These are phyloP conservation scores for Epichloe sylvatica DNA, from an alignment of 2,329 filamentous ascomycete species.

Conservation along the genomic window DNA sequence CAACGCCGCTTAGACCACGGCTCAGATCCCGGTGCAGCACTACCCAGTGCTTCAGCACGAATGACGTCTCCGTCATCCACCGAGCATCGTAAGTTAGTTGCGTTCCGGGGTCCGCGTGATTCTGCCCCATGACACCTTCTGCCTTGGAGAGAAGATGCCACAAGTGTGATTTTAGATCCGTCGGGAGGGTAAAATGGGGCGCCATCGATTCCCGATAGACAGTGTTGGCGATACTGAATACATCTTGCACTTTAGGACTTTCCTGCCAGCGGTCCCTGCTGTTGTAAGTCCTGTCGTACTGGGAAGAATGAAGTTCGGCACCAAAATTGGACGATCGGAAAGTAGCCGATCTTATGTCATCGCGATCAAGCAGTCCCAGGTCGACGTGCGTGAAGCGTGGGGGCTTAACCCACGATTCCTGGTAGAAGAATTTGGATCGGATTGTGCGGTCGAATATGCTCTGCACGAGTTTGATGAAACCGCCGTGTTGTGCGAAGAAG, in stretches of 20 bases:
- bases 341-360: conserved; percentile 6
- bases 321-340: conserved; percentile 9
- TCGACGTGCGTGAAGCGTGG: background rate
- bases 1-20: background rate
- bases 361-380: conserved; percentile 6
- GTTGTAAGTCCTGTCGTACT: conserved; percentile 6
- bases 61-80: background rate
- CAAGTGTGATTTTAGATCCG: background rate
- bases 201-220: background rate
- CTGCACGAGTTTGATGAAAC: conserved; percentile 17
- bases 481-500: conserved; percentile 30
- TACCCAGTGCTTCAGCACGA: background rate
- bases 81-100: background rate
- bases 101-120: background rate
- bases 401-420: background rate
- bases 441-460: background rate
- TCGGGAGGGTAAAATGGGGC: background rate
- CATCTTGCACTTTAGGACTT: background rate
- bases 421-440: conserved; percentile 1
- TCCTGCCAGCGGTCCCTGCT: conserved; percentile 5
- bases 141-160: background rate
- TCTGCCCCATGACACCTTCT: background rate
- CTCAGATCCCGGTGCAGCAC: background rate
- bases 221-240: background rate
- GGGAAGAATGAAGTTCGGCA: conserved; percentile 8